Percentiles rank a stretch among this genome's conserved stretches.
These are phyloP conservation scores for Rosa chinensis DNA, from an alignment of 306 rosid genomes.

Conservation along the genomic window DNA sequence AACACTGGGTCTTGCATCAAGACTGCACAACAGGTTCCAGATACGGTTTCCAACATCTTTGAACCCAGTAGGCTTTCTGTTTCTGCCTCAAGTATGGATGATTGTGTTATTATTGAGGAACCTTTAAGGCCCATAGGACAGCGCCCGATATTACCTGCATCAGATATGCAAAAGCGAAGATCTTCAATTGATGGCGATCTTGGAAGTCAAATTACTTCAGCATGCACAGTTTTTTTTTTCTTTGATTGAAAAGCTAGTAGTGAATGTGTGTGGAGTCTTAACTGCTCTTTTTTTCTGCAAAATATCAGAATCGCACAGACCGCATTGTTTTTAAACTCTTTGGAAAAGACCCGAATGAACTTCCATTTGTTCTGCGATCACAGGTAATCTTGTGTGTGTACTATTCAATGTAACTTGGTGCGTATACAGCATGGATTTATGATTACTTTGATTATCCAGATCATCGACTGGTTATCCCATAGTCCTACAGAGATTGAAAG, in stretches of 20 bases:
- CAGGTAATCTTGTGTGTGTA: conserved; percentile 50
- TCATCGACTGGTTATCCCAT: conserved; percentile 69
- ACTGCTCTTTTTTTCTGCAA: conserved; percentile 13
- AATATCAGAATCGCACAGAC: conserved; percentile 76
- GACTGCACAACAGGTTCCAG: background rate
- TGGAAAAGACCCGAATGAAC: conserved; percentile 82
- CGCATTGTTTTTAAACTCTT: conserved; percentile 88
- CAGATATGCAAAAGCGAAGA: conserved; percentile 39
- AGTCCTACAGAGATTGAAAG: conserved; percentile 84
- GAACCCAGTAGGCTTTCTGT: conserved; percentile 13
- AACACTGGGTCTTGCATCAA: conserved; percentile 44
- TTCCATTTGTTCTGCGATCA: conserved; percentile 66
- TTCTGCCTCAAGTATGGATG: conserved; percentile 12
- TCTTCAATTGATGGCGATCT: conserved; percentile 39
- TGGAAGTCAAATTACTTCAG: conserved; percentile 34
- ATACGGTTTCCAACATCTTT: background rate
- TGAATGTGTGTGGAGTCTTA: conserved; percentile 8
- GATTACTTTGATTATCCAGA: conserved; percentile 38
- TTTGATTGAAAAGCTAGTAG: background rate
- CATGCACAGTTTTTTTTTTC: background rate
- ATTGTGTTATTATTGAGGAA: conserved; percentile 38
- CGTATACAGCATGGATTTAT: conserved; percentile 21
- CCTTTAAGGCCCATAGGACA: conserved; percentile 47
- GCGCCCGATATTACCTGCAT: conserved; percentile 30
- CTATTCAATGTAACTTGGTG: conserved; percentile 19